phyloP scores from a whole-genome alignment of 2,329 filamentous ascomycete genomes.

The Aspergillus persii region DNA sequence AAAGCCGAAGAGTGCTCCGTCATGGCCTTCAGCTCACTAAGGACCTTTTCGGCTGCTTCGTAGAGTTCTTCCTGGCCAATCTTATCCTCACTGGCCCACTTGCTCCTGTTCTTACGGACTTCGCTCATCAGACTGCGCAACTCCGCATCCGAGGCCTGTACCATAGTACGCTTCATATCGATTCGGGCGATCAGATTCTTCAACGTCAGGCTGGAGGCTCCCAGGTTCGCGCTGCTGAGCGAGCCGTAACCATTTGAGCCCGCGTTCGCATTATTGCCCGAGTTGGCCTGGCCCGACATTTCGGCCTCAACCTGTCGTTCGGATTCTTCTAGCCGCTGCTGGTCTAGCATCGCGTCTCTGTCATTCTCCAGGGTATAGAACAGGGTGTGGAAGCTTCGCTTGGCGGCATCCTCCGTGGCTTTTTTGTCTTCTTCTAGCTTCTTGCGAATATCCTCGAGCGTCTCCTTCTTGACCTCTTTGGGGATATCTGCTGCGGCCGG shows the following conservation, averaged over 20 bases:
- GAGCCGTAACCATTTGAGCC: conserved; percentile 74
- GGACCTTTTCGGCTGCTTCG: conserved; percentile 91
- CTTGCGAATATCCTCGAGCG: conserved; percentile 85
- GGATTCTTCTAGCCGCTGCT: conserved; percentile 93
- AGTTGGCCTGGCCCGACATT: conserved; percentile 66
- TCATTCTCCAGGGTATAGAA: conserved; percentile 97
- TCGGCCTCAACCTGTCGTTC: conserved; percentile 95
- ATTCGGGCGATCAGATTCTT: conserved; percentile 97
- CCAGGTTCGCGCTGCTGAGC: conserved; percentile 88
- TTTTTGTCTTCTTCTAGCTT: conserved; percentile 89
- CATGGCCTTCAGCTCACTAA: conserved; percentile 95
- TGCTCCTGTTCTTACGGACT: conserved; percentile 94
- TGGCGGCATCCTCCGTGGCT: conserved; percentile 84
- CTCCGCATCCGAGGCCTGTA: conserved; percentile 89
- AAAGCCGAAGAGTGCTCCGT: conserved; percentile 98
- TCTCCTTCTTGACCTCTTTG: conserved; percentile 58
- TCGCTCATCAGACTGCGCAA: conserved; percentile 92
- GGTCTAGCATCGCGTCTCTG: conserved; percentile 92
- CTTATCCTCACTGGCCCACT: conserved; percentile 98
- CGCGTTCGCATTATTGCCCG: conserved; percentile 54
- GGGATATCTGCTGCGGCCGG: conserved; percentile 61
- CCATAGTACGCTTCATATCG: conserved; percentile 85
- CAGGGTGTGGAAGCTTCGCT: conserved; percentile 85
- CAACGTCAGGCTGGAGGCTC: conserved; percentile 89
- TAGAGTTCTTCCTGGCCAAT: conserved; percentile 97